Evolutionary conservation across 2,329 filamentous ascomycete genomes (phyloP).

Genomic region (Penicillium sclerotigenum): DNA sequence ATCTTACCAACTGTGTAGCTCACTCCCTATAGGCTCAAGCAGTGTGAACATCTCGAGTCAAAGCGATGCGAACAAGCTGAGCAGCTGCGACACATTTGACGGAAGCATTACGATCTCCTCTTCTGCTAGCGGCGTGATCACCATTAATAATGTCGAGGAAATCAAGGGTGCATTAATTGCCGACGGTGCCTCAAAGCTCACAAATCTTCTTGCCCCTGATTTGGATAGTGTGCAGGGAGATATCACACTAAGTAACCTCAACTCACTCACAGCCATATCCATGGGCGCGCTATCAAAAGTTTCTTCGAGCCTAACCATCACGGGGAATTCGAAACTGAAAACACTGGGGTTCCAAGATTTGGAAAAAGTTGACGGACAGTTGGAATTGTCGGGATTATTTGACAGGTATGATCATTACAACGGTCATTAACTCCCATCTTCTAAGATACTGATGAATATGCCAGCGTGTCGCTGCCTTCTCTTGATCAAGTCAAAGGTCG

Average conservation of each 20-base stretch:
- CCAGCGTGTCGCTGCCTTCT: slow-evolving; percentile 25
- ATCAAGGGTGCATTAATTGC: slow-evolving; percentile 26
- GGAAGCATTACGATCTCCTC: slow-evolving; percentile 42
- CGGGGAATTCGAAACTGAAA: slow-evolving; percentile 22
- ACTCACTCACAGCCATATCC: slow-evolving; percentile 18
- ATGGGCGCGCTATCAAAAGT: slow-evolving; percentile 19
- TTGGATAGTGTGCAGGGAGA: slow-evolving; percentile 20
- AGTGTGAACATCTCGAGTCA: slow-evolving; percentile 44
- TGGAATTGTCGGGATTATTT: slow-evolving; percentile 25
- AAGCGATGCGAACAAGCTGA: slow-evolving; percentile 30
- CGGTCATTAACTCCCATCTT: background rate
- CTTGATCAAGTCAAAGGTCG: slow-evolving; percentile 24
- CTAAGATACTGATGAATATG: background rate
- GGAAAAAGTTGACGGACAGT: slow-evolving; percentile 23
- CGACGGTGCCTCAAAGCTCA: slow-evolving; percentile 16
- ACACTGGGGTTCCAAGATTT: slow-evolving; percentile 21
- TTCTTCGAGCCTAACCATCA: slow-evolving; percentile 19
- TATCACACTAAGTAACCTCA: slow-evolving; percentile 20
- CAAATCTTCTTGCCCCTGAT: slow-evolving; percentile 15
- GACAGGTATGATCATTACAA: slow-evolving; percentile 14
- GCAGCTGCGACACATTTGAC: slow-evolving; percentile 40
- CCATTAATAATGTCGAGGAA: slow-evolving; percentile 39
- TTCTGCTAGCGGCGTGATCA: slow-evolving; percentile 37
- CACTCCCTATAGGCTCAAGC: slow-evolving; percentile 36
- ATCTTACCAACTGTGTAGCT: background rate